Conservation (phyloP, 1,284 basidiomycete species). For the Athelia psychrophila region DNA sequence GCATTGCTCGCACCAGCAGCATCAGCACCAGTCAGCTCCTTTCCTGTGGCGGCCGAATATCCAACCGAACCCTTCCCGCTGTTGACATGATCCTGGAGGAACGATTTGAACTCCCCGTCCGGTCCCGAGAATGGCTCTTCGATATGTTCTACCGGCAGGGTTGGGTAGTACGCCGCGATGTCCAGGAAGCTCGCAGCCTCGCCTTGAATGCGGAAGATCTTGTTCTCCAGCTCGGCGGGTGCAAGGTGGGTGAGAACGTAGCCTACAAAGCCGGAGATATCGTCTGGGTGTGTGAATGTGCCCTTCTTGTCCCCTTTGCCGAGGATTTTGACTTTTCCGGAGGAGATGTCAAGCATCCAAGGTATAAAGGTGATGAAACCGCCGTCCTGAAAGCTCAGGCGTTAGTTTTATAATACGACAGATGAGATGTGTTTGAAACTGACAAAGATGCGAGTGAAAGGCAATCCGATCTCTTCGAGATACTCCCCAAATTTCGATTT, state of each 20-base stretch:
- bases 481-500: background rate
- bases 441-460: background rate
- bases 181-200: constrained; percentile 2
- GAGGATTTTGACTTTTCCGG: background rate
- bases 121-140: too few relatives aligned
- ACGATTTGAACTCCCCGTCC: background rate
- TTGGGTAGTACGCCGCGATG: background rate
- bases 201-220: constrained; percentile 13
- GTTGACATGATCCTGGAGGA: background rate
- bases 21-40: background rate
- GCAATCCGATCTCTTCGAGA: background rate
- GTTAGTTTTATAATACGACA: too few relatives aligned
- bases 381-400: background rate
- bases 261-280: constrained; percentile 14
- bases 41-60: background rate
- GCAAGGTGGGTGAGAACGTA: constrained; percentile 14
- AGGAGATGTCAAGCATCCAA: background rate
- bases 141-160: background rate
- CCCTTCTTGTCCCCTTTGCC: background rate
- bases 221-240: constrained; percentile 7
- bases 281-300: background rate
- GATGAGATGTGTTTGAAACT: too few relatives aligned
- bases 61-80: background rate
- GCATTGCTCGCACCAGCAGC: background rate
- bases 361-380: background rate